These are phyloP conservation scores for Chaetomiaceae sp. DNA, from an alignment of 2,329 filamentous ascomycete species.

Conservation along the genomic window DNA sequence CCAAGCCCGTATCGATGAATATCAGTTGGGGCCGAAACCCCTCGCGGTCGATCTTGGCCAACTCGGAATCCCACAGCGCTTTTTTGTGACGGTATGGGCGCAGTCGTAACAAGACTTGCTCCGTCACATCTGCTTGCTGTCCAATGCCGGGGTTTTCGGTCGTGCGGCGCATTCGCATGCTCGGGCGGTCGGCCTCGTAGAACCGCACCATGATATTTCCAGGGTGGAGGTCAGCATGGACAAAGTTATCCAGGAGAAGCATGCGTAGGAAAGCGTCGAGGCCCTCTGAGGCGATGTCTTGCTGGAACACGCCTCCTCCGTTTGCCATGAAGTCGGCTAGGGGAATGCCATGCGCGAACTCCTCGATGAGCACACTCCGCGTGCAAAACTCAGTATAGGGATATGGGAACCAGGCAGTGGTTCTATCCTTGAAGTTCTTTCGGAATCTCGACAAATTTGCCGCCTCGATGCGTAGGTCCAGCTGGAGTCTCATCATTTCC, in stretches of 20 bases:
- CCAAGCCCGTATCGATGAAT: constrained; percentile 94
- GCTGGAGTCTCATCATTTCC: constrained; percentile 97
- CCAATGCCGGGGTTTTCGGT: constrained; percentile 28
- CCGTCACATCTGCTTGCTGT: constrained; percentile 69
- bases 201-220: constrained; percentile 99
- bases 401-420: constrained; percentile 95
- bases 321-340: constrained; percentile 85
- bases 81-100: constrained; percentile 63
- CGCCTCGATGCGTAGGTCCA: constrained; percentile 91
- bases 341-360: constrained; percentile 92
- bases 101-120: constrained; percentile 76
- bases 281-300: constrained; percentile 91
- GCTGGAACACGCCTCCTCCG: constrained; percentile 86
- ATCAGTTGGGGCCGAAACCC: constrained; percentile 91
- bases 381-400: constrained; percentile 92
- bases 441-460: constrained; percentile 86
- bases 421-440: constrained; percentile 81
- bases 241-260: constrained; percentile 95
- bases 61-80: constrained; percentile 69
- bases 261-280: constrained; percentile 95
- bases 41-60: constrained; percentile 74
- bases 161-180: constrained; percentile 38
- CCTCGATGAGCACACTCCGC: constrained; percentile 85
- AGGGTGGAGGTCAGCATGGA: constrained; percentile 92
- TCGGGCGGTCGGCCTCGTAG: constrained; percentile 74